Evolutionary conservation across 2,329 filamentous ascomycete species (phyloP), one percentile per base, ranked within the genome.

Genomic region (Exserohilum rostratum): DNA sequence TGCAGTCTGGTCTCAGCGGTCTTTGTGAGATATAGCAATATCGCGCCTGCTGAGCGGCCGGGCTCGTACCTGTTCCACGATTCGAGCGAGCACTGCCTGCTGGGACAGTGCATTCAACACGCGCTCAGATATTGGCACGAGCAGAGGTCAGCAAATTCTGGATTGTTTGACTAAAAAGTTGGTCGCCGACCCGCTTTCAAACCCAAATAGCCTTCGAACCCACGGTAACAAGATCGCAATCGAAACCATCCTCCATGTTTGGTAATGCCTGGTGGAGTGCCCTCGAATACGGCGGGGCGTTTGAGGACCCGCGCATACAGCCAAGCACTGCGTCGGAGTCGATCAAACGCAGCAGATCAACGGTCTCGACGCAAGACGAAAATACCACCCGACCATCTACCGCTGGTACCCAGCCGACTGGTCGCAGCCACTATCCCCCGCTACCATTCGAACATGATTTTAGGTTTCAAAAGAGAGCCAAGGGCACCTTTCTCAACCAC

Each of bases 401-500:
- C 54, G 57, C 58, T 52, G 59, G 50, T 22, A 53, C 57, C 27
- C 55, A 57, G 18, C 42, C 50, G 42, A 53, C 50, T 54, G 60
- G 37, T 11, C 29, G 31, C 27, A 55, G 45, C 10, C 20, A 55
- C 39, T 57, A 55, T 18, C 50, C 58, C 11, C 62, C 59, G 10
- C 52, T 63, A 33, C 54, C 62, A 39, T 61, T 52, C 50, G 57
- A 65, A 53, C 60, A 66, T 37, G 64, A 69, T 35, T 58, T 58
- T 42, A 62, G 58, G 15, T 57, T 43, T 38, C 63, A 65, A 29
- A 67, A 68, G 55, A 60, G 66, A 52, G 58, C 62, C 11, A 67
- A 64, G 50, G 68, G 66, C 20, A 68, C 56, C n/a, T 73, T 72
- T 44, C 60, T 72, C 34, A 73, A 74, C 45, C 70, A 73, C 47